Percentiles rank a stretch among this genome's conserved stretches.
phyloP scores from a whole-genome alignment of 1,139 yeast species.

The Debaryomyces udenii region DNA sequence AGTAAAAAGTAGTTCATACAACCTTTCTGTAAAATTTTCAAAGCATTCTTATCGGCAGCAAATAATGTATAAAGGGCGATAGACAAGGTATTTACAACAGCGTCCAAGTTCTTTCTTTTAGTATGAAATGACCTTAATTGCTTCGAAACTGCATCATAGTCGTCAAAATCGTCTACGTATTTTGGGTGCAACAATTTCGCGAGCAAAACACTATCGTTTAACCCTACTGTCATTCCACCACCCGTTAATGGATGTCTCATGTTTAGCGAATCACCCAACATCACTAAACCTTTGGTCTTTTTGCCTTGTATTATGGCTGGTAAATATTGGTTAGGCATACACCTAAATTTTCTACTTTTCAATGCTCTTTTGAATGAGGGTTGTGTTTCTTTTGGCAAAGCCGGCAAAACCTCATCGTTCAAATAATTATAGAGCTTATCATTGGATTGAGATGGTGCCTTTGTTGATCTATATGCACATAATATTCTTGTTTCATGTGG shows the following conservation, averaged over 20 bases:
- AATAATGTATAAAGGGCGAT: constrained; percentile 87
- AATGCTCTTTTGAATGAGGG: constrained; percentile 64
- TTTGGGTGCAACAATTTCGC: constrained; percentile 61
- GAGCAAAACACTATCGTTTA: constrained; percentile 78
- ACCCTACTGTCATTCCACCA: constrained; percentile 98
- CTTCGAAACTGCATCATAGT: constrained; percentile 55
- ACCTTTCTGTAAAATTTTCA: constrained; percentile 77
- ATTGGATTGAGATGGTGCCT: constrained; percentile 67
- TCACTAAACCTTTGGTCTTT: constrained; percentile 72
- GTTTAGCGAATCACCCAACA: constrained; percentile 91
- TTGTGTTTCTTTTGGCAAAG: constrained; percentile 62
- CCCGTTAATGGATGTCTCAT: constrained; percentile 99
- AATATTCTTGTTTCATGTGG: constrained; percentile 82
- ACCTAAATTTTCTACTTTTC: constrained; percentile 56
- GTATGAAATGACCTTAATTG: constrained; percentile 69
- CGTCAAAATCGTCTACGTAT: constrained; percentile 58
- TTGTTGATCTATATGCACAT: constrained; percentile 80
- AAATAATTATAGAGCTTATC: constrained; percentile 68
- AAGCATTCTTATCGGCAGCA: constrained; percentile 76
- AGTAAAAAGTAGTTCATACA: constrained; percentile 83
- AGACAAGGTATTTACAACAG: constrained; percentile 87
- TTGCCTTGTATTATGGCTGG: constrained; percentile 68
- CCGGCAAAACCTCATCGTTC: constrained; percentile 60
- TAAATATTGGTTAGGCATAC: constrained; percentile 94
- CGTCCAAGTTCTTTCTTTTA: constrained; percentile 74